These are phyloP conservation scores for Crithidia fasciculata DNA, from an alignment of 208 protist species.

Conservation along the genomic window DNA sequence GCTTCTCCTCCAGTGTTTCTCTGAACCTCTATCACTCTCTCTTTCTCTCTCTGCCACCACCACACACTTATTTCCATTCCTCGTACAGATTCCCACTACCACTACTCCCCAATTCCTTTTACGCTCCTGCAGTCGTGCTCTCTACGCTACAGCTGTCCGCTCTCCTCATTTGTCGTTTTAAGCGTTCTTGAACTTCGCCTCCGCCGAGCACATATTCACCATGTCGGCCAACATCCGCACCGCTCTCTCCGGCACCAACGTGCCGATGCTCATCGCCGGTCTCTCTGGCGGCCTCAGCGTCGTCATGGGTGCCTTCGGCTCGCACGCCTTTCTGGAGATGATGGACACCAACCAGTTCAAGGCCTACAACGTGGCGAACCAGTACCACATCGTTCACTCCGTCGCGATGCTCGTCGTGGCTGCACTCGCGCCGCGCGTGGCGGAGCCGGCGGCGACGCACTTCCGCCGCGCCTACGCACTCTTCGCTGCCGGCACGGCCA, in stretches of 20 bases:
- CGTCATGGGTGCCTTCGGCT: slow-evolving; percentile 51
- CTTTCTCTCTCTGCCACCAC: neutral
- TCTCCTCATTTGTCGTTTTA: too few relatives aligned
- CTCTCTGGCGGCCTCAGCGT: slow-evolving; percentile 49
- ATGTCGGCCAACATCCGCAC: slow-evolving; percentile 32
- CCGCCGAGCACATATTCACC: neutral
- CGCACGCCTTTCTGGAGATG: slow-evolving; percentile 48
- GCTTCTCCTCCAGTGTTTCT: too few relatives aligned
- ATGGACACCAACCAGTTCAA: slow-evolving; percentile 57
- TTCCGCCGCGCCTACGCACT: slow-evolving; percentile 45
- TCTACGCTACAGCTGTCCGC: too few relatives aligned
- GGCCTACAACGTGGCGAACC: slow-evolving; percentile 54
- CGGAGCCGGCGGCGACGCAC: slow-evolving; percentile 23
- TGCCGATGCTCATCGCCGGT: slow-evolving; percentile 38
- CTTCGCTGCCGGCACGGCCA: slow-evolving; percentile 38
- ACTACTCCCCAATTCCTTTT: too few relatives aligned
- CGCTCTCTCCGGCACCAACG: slow-evolving; percentile 35
- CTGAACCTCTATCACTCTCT: too few relatives aligned
- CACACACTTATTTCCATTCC: too few relatives aligned
- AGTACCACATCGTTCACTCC: slow-evolving; percentile 79
- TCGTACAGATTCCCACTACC: too few relatives aligned
- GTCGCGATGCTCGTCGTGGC: slow-evolving; percentile 58
- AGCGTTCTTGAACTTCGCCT: too few relatives aligned
- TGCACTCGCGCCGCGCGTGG: slow-evolving; percentile 34
- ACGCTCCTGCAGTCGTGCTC: too few relatives aligned